Evolutionary conservation across 2,329 filamentous ascomycete species (phyloP).

Genomic region (Didymella pomorum): DNA sequence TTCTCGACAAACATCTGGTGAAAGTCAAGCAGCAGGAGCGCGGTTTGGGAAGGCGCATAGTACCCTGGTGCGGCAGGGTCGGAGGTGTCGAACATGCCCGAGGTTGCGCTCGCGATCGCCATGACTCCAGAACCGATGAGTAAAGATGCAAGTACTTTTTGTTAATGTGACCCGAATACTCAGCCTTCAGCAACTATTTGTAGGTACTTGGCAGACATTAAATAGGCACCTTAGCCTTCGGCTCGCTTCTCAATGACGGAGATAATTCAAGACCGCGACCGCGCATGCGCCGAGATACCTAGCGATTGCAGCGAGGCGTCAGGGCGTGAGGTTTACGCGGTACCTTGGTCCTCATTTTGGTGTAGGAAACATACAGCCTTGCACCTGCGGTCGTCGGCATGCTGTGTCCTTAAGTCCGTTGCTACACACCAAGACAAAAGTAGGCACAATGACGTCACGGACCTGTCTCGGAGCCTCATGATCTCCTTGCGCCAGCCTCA

Average conservation of each 20-base stretch:
- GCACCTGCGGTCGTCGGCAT: neutral
- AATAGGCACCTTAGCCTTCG: neutral
- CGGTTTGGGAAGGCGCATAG: neutral
- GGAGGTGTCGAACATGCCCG: neutral
- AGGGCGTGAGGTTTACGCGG: neutral
- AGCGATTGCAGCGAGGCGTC: neutral
- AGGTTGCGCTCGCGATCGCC: neutral
- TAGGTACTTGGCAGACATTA: neutral
- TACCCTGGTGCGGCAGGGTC: neutral
- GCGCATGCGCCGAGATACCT: neutral
- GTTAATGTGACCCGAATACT: neutral
- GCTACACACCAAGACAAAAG: neutral
- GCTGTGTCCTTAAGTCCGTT: neutral
- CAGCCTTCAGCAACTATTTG: neutral
- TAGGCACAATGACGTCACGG: no score
- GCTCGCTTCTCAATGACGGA: neutral
- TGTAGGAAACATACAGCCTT: neutral
- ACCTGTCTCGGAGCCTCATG: no score
- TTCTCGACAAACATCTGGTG: neutral
- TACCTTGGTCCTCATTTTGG: neutral
- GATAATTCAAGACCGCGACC: neutral
- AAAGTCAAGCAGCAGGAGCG: conserved; percentile 3
- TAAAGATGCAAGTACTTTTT: neutral
- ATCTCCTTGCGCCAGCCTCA: no score
- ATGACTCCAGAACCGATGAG: neutral